These are phyloP conservation scores for Zychaea mexicana DNA, from an alignment of 371 early-diverging fungal species.

Conservation along the genomic window DNA sequence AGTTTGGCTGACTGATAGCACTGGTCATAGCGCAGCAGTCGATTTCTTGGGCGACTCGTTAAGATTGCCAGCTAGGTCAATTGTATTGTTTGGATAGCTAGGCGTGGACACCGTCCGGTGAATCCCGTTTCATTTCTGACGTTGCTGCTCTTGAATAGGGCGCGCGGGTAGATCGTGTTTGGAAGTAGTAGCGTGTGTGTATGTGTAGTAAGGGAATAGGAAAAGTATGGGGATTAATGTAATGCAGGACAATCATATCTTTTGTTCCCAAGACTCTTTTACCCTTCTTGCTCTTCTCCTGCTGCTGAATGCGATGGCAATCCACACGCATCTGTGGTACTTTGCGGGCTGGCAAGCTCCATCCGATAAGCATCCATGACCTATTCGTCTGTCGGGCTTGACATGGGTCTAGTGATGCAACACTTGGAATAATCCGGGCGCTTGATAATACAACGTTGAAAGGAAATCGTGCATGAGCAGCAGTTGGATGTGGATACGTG, in stretches of 20 bases:
- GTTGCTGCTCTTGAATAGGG: not conserved
- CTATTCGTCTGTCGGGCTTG: not conserved
- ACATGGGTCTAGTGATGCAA: conserved; percentile 38
- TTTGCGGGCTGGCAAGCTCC: conserved; percentile 9
- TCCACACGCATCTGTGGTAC: conserved; percentile 17
- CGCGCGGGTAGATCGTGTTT: too few relatives aligned
- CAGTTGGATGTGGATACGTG: conserved; percentile 37
- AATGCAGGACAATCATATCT: conserved; percentile 1
- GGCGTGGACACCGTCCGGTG: conserved; percentile 26
- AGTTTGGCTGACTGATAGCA: conserved; percentile 21
- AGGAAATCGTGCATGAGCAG: conserved; percentile 28
- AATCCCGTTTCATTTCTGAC: conserved; percentile 12
- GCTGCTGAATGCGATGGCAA: too few relatives aligned
- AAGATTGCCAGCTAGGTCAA: conserved; percentile 31
- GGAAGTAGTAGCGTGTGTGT: too few relatives aligned
- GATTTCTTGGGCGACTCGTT: conserved; percentile 30
- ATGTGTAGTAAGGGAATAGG: not conserved
- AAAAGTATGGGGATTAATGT: not conserved
- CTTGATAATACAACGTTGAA: conserved; percentile 18
- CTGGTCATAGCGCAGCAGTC: conserved; percentile 17
- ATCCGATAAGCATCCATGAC: not conserved
- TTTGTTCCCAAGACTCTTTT: not conserved
- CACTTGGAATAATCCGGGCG: conserved; percentile 17
- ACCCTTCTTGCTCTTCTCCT: not conserved
- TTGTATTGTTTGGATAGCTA: conserved; percentile 29